Base-by-base conservation (phyloP, 208 protist species). In the Crithidia thermophila region DNA sequence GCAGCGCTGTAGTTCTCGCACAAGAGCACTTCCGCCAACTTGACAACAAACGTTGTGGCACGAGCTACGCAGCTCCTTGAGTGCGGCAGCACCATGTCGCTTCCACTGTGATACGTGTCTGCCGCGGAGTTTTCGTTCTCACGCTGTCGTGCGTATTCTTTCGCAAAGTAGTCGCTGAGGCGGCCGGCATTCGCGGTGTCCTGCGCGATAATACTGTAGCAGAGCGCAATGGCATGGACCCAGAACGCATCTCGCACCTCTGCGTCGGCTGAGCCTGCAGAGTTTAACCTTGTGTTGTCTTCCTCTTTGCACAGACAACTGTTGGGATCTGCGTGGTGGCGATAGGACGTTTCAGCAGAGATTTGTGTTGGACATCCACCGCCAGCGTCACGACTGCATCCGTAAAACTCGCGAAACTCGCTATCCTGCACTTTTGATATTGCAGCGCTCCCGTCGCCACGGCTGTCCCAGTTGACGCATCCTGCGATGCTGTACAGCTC, bases 211-310 rank as follows among this genome's bases (percentile, higher is more conserved):
- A 55, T 33, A n/a, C 66, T 67, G 64, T 78, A 78, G 52, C 55
- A 68, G 6, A 73, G 51, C 1, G 73, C 49, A 18, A 36, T 45
- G 6, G 67, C 39, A 11, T 75, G 53, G 28, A 79, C 58, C 68
- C 68, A 75, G 25, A 75, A 63, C 13, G 39, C 14, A 14, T 75
- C 68, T 0, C 36, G 20, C 6, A 63, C 25, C 23, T n/a, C n/a
- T 1, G 33, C 20, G n/a, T 9, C 18, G 1, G 34, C 20, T 9
- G 4, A 8, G 5, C 16, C 23, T 16, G 13, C 34, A 0, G 52
- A 11, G 14, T n/a, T n/a, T n/a, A n/a, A n/a, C n/a, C n/a, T n/a
- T n/a, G n/a, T n/a, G n/a, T n/a, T n/a, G n/a, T n/a, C n/a, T n/a
- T n/a, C n/a, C n/a, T n/a, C n/a, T n/a, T n/a, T n/a, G n/a, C n/a